Percentiles rank a stretch among this genome's conserved stretches.
Conservation (phyloP, 164 flowering plant species). For the Vitis cinerea region DNA sequence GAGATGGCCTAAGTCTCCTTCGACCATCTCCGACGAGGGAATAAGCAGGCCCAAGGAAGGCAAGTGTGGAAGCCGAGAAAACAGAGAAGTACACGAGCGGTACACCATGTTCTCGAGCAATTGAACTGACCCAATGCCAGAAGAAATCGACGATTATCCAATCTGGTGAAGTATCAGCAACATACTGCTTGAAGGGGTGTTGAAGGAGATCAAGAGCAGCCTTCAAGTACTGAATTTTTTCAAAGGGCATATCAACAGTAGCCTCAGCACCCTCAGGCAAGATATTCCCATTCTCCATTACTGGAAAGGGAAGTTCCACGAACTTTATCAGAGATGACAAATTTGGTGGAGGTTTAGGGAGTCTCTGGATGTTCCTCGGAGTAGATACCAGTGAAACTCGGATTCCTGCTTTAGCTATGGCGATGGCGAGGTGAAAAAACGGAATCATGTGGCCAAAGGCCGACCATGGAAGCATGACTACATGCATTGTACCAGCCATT, state of each 20-base stretch:
- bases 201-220: constrained; percentile 3
- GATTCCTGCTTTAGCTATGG: constrained; percentile 25
- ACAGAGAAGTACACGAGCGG: not conserved
- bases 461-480: too few relatives aligned
- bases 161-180: not conserved
- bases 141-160: not conserved
- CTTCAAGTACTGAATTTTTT: constrained; percentile 7
- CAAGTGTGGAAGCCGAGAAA: not conserved
- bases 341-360: constrained; percentile 23
- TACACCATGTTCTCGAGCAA: not conserved
- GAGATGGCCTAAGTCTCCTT: not conserved
- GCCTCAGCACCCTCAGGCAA: constrained; percentile 29
- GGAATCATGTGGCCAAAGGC: constrained; percentile 29
- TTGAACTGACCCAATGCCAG: not conserved
- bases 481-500: constrained; percentile 34
- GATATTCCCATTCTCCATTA: not conserved
- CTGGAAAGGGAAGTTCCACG: constrained; percentile 9
- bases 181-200: not conserved
- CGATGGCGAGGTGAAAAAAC: constrained; percentile 27
- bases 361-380: constrained; percentile 26
- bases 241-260: constrained; percentile 20
- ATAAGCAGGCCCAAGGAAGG: not conserved
- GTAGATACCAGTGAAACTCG: constrained; percentile 30
- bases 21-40: not conserved
- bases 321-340: not conserved